phyloP scores from a whole-genome alignment of 1,139 yeast species.

The Blastobotrys proliferans region DNA sequence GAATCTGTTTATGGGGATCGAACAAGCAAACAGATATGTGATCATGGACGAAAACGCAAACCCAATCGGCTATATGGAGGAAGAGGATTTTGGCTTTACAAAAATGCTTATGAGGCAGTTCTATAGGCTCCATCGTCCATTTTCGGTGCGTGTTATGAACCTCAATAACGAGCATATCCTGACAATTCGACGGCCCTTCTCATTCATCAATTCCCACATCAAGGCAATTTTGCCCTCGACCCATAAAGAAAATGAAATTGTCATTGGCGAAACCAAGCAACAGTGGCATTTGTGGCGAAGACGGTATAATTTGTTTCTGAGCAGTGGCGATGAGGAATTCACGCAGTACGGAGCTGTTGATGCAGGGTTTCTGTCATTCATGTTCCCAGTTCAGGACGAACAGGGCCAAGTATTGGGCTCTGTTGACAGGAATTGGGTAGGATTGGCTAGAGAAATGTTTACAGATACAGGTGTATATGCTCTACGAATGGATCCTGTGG shows the following conservation, averaged over 20 bases:
- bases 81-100: slow-evolving; percentile 66
- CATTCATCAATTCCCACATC: slow-evolving; percentile 84
- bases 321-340: slow-evolving; percentile 35
- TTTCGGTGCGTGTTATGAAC: slow-evolving; percentile 76
- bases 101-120: slow-evolving; percentile 76
- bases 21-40: slow-evolving; percentile 79
- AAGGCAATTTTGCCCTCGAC: slow-evolving; percentile 57
- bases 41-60: slow-evolving; percentile 71
- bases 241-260: slow-evolving; percentile 41
- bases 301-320: slow-evolving; percentile 64
- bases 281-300: slow-evolving; percentile 95
- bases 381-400: slow-evolving; percentile 69
- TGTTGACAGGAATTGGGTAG: slow-evolving; percentile 93
- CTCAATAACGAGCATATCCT: slow-evolving; percentile 62
- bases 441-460: slow-evolving; percentile 84
- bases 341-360: slow-evolving; percentile 82
- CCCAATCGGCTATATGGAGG: slow-evolving; percentile 75
- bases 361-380: slow-evolving; percentile 81
- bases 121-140: slow-evolving; percentile 80
- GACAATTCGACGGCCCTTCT: slow-evolving; percentile 69
- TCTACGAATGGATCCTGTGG: slow-evolving; percentile 72
- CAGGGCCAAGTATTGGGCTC: slow-evolving; percentile 60
- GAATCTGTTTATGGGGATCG: slow-evolving; percentile 84
- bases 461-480: slow-evolving; percentile 94
- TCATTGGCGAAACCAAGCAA: slow-evolving; percentile 82